A percentile compares a stretch with the other conserved stretches of the same genome.
Conservation (phyloP, 192 early-diverging fungal genomes). For the Linnemannia schmuckeri region DNA sequence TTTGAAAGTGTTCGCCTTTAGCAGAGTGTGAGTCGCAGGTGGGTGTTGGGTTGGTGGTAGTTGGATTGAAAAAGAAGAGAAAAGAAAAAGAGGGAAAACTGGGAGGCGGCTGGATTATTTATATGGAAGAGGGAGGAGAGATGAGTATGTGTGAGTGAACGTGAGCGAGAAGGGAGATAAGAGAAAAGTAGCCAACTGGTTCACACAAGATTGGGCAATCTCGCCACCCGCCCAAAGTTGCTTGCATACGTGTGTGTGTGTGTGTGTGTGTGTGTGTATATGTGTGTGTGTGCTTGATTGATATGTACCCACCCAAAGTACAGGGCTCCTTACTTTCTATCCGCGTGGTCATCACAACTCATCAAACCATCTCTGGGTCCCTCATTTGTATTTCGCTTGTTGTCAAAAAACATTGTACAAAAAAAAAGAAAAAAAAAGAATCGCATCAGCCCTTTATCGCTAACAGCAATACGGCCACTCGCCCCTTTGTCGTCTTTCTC, state of each 20-base stretch:
- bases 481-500: neutral
- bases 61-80: neutral
- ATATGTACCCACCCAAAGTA: too few relatives aligned
- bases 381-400: neutral
- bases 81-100: slow-evolving; percentile 7
- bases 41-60: neutral
- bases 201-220: neutral
- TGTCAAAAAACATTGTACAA: neutral
- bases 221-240: neutral
- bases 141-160: neutral
- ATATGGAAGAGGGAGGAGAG: neutral
- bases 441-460: neutral
- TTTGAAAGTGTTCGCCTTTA: slow-evolving; percentile 12
- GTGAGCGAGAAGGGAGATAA: slow-evolving; percentile 5
- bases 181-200: neutral
- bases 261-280: neutral
- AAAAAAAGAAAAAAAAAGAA: neutral
- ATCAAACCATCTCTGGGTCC: neutral
- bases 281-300: neutral
- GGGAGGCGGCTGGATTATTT: neutral
- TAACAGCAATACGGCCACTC: neutral
- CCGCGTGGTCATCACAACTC: slow-evolving; percentile 4
- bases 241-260: neutral
- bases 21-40: neutral
- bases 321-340: slow-evolving; percentile 1